Conservation (phyloP, 192 early-diverging fungal genomes). For the Umbelopsis ramanniana region DNA sequence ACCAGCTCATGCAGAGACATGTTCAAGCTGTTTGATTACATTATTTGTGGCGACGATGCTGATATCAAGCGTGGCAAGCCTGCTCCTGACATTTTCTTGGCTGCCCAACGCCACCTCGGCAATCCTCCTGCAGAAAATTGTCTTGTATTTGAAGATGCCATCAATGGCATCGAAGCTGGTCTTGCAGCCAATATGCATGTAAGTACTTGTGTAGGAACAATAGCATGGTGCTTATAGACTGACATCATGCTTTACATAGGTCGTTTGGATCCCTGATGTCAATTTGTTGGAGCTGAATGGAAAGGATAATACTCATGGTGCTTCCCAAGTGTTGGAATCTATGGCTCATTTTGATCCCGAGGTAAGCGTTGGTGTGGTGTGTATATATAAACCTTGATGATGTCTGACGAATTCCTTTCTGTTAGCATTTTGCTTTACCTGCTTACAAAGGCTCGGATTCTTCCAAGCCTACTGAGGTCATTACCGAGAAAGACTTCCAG, state of each 20-base stretch:
- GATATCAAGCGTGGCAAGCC: conserved; percentile 84
- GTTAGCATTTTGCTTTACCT: not conserved
- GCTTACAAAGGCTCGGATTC: conserved; percentile 4
- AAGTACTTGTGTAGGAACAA: conserved; percentile 8
- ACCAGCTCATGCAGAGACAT: conserved; percentile 67
- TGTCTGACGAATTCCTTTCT: too few relatives aligned
- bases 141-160: conserved; percentile 94
- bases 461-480: conserved; percentile 1
- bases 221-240: too few relatives aligned
- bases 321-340: conserved; percentile 61
- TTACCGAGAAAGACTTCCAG: not conserved
- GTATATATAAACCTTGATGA: not conserved
- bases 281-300: conserved; percentile 50
- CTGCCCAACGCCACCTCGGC: conserved; percentile 66
- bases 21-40: conserved; percentile 80
- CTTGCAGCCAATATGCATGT: conserved; percentile 80
- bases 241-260: conserved; percentile 29
- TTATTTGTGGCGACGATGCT: conserved; percentile 90
- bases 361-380: not conserved
- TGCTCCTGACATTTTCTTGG: conserved; percentile 88
- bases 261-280: conserved; percentile 90
- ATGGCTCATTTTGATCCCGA: conserved; percentile 72
- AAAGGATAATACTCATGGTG: conserved; percentile 46
- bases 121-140: conserved; percentile 55
- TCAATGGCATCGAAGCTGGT: conserved; percentile 82